Evolutionary conservation across 2,329 filamentous ascomycete genomes (phyloP).

Genomic region (Tricladium varicosporioides): DNA sequence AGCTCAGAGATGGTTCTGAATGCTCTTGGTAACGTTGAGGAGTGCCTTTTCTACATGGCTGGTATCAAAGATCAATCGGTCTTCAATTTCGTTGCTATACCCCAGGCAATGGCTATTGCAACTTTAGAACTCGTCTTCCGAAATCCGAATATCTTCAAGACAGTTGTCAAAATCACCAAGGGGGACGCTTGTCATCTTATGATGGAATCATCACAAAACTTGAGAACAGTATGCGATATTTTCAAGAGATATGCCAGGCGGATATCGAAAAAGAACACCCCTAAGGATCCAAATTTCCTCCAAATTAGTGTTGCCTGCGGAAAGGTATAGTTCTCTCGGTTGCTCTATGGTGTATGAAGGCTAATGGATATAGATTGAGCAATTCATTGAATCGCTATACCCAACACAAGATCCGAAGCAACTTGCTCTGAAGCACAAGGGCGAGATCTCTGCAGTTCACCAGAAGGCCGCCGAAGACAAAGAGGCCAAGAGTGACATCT

Average conservation of each 20-base stretch:
- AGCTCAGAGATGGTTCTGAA: slow-evolving; percentile 93
- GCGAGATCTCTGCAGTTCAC: slow-evolving; percentile 36
- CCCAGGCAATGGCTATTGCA: slow-evolving; percentile 95
- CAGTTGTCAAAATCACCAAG: slow-evolving; percentile 95
- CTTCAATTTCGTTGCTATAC: slow-evolving; percentile 98
- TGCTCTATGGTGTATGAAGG: not conserved
- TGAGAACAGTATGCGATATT: slow-evolving; percentile 74
- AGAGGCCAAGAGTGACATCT: slow-evolving; percentile 47
- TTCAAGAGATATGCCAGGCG: slow-evolving; percentile 75
- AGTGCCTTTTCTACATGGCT: slow-evolving; percentile 97
- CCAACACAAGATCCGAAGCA: slow-evolving; percentile 74
- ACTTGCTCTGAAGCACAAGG: slow-evolving; percentile 42
- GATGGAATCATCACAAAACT: slow-evolving; percentile 88
- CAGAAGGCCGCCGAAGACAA: slow-evolving; percentile 35
- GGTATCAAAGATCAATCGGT: slow-evolving; percentile 93
- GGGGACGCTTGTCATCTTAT: slow-evolving; percentile 90
- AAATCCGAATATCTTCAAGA: slow-evolving; percentile 81
- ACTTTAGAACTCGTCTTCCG: slow-evolving; percentile 90
- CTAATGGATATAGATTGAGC: slow-evolving; percentile 65
- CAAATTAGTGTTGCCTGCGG: slow-evolving; percentile 89
- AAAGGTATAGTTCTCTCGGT: slow-evolving; percentile 55
- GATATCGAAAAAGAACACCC: slow-evolving; percentile 93
- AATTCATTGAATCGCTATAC: slow-evolving; percentile 93
- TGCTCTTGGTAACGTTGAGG: slow-evolving; percentile 80
- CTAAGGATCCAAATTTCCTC: slow-evolving; percentile 86